A percentile compares a stretch with the other conserved stretches of the same genome.
phyloP scores from a whole-genome alignment of 1,139 yeast genomes.

The Debaryomyces fabryi region DNA sequence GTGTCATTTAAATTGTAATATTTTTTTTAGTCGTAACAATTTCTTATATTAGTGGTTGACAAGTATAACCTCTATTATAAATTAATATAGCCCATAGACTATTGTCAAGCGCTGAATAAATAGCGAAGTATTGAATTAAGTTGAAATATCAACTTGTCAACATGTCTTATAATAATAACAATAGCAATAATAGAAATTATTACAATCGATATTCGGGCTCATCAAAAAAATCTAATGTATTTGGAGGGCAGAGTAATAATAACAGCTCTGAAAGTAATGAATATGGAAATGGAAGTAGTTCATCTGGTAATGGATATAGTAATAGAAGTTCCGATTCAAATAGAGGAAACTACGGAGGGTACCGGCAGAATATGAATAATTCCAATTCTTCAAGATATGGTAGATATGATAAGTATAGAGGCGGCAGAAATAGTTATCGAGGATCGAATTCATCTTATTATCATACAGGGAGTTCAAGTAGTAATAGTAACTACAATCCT shows the following conservation, averaged over 20 bases:
- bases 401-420: constrained; percentile 6
- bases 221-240: constrained; percentile 9
- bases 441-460: constrained; percentile 1
- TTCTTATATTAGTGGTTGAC: neutral
- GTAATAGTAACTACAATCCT: neutral
- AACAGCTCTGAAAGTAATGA: neutral
- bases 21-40: neutral
- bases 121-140: neutral
- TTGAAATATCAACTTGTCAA: neutral
- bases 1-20: neutral
- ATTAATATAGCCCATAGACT: neutral
- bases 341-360: constrained; percentile 16
- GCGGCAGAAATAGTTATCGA: constrained; percentile 1
- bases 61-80: neutral
- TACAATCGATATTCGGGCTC: constrained; percentile 17
- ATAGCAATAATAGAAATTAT: constrained; percentile 15
- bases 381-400: constrained; percentile 6
- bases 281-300: neutral
- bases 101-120: neutral
- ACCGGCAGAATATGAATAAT: constrained; percentile 11
- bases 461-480: constrained; percentile 4
- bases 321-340: constrained; percentile 7
- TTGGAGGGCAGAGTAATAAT: constrained; percentile 2
- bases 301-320: constrained; percentile 7
- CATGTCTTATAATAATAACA: constrained; percentile 14